A percentile compares a stretch with the other conserved stretches of the same genome.
Evolutionary conservation across 768 basidiomycete genomes (phyloP).

Genomic region (Phylloporus scabripes): DNA sequence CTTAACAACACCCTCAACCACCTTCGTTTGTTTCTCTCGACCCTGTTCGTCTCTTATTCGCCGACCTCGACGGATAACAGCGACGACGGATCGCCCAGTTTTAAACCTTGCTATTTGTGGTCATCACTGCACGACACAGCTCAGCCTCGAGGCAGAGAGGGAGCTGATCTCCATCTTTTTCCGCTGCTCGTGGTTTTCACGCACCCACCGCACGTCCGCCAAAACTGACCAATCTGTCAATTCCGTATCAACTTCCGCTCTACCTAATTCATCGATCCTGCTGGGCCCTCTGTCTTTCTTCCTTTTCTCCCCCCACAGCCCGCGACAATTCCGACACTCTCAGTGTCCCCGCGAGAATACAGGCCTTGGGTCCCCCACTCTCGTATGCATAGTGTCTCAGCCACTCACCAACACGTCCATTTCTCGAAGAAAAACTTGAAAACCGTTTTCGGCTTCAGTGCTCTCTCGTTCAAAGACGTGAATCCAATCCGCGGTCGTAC

Average conservation of each 20-base stretch:
- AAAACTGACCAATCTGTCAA: slow-evolving; percentile 27
- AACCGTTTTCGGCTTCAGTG: slow-evolving; percentile 41
- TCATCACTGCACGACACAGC: slow-evolving; percentile 12
- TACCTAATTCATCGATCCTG: slow-evolving; percentile 28
- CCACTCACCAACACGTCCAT: slow-evolving; percentile 31
- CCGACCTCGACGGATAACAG: slow-evolving; percentile 8
- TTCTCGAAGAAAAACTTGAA: slow-evolving; percentile 44
- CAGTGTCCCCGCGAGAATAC: slow-evolving; percentile 26
- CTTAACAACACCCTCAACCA: slow-evolving; percentile 15
- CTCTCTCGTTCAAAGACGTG: slow-evolving; percentile 35
- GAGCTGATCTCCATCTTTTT: slow-evolving; percentile 26
- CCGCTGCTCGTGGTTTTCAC: slow-evolving; percentile 32
- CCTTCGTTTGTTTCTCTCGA: slow-evolving; percentile 15
- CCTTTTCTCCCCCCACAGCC: slow-evolving; percentile 23
- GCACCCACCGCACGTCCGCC: slow-evolving; percentile 31
- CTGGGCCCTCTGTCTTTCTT: slow-evolving; percentile 23
- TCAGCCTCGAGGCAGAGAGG: slow-evolving; percentile 28
- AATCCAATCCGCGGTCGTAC: slow-evolving; percentile 27
- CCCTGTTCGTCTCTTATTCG: background rate
- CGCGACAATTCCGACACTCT: slow-evolving; percentile 23
- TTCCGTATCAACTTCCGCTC: slow-evolving; percentile 25
- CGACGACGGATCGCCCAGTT: slow-evolving; percentile 9
- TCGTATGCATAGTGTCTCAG: slow-evolving; percentile 43
- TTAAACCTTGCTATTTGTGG: slow-evolving; percentile 22
- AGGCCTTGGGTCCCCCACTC: slow-evolving; percentile 11